Evolutionary conservation across 148 eudicot genomes (phyloP).

Genomic region (Beta vulgaris): DNA sequence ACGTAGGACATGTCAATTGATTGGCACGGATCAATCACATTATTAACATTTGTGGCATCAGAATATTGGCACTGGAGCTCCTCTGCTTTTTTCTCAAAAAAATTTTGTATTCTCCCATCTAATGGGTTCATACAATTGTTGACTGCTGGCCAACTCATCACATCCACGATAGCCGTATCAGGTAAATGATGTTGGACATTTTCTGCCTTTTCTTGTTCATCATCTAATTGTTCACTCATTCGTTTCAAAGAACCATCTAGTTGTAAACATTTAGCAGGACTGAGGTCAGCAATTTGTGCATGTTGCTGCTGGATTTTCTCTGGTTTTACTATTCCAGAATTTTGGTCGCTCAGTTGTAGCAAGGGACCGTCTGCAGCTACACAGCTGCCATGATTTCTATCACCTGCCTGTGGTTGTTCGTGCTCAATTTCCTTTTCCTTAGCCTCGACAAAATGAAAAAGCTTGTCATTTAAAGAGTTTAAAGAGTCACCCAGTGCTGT

Average conservation of each 20-base stretch:
- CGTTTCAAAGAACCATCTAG: conserved; percentile 23
- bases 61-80: conserved; percentile 35
- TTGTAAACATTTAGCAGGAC: conserved; percentile 1
- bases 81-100: conserved; percentile 26
- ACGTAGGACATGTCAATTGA: conserved; percentile 61
- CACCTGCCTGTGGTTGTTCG: conserved; percentile 25
- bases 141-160: background rate
- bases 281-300: conserved; percentile 17
- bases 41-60: conserved; percentile 30
- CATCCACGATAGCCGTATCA: conserved; percentile 8
- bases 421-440: conserved; percentile 27
- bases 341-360: conserved; percentile 10
- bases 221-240: conserved; percentile 17
- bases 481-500: conserved; percentile 25
- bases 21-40: conserved; percentile 34
- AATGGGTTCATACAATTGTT: conserved; percentile 14
- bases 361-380: conserved; percentile 12
- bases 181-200: conserved; percentile 10
- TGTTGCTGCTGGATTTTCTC: conserved; percentile 13
- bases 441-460: conserved; percentile 22
- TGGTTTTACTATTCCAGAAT: background rate
- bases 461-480: conserved; percentile 22
- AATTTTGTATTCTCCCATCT: conserved; percentile 17
- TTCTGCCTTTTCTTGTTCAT: conserved; percentile 16
- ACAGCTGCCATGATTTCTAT: conserved; percentile 23